Conservation (phyloP, 75 land plant species). For the Picea sitchensis region DNA sequence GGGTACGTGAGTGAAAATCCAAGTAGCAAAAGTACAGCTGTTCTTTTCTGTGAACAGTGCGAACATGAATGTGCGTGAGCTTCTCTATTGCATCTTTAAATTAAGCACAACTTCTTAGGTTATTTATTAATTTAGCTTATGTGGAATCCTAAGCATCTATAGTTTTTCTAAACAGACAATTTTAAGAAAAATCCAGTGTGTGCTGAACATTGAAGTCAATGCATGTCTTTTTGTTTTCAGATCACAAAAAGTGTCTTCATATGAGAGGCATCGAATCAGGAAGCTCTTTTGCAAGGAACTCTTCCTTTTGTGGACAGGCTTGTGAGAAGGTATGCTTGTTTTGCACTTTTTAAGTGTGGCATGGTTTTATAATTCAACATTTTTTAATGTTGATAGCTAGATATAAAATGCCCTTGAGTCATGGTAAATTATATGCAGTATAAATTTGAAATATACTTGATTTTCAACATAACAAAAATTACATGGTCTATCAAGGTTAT, state of each 20-base stretch:
- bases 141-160: background rate
- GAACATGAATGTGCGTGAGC: constrained; percentile 59
- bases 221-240: constrained; percentile 15
- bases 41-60: constrained; percentile 57
- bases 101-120: background rate
- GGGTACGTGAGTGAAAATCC: constrained; percentile 5
- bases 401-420: too few relatives aligned
- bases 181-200: background rate
- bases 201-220: background rate
- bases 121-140: background rate
- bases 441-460: too few relatives aligned
- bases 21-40: background rate
- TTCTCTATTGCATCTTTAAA: background rate
- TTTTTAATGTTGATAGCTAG: too few relatives aligned
- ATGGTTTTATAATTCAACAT: too few relatives aligned
- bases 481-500: too few relatives aligned
- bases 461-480: too few relatives aligned
- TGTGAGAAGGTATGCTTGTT: constrained; percentile 21
- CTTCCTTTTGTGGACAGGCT: constrained; percentile 16
- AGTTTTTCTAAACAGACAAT: background rate
- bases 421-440: too few relatives aligned
- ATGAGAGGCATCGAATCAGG: background rate
- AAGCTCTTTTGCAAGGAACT: background rate
- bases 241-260: constrained; percentile 11
- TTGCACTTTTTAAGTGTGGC: too few relatives aligned